Evolutionary conservation across 257 asterid genomes (phyloP).

Genomic region (Sherardia arvensis): DNA sequence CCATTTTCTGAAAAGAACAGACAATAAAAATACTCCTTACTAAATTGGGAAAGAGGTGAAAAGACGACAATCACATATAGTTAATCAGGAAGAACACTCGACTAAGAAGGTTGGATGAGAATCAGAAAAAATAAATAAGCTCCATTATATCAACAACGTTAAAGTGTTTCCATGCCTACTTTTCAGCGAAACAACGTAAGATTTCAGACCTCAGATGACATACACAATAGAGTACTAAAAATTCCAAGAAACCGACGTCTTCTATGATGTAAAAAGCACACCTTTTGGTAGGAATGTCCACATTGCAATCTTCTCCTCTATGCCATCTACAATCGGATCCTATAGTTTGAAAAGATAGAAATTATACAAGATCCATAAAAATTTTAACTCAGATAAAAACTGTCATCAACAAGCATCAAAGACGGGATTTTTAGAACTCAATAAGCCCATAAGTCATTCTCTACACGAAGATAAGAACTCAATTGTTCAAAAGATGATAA

Average conservation of each 20-base stretch:
- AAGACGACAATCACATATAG: neutral
- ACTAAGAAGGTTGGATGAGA: neutral
- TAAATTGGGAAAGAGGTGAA: neutral
- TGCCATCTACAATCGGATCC: slow-evolving; percentile 91
- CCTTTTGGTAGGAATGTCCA: slow-evolving; percentile 98
- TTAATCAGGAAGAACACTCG: neutral
- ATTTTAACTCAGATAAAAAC: neutral
- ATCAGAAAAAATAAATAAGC: neutral
- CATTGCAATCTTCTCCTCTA: slow-evolving; percentile 89
- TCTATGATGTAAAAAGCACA: slow-evolving; percentile 7
- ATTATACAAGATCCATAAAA: neutral
- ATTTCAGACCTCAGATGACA: neutral
- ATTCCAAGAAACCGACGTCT: neutral
- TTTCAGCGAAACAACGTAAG: neutral
- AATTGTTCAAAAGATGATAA: neutral
- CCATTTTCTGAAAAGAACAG: slow-evolving; percentile 59
- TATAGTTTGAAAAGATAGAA: slow-evolving; percentile 19
- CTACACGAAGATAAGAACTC: neutral
- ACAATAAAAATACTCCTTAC: neutral
- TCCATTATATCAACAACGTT: neutral
- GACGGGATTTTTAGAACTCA: neutral
- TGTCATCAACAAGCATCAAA: no score
- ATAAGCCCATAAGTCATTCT: neutral
- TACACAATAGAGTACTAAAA: neutral
- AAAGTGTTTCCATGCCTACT: neutral